phyloP scores from a whole-genome alignment of 176 grass and related monocot genomes.

The Oryza meyeriana region DNA sequence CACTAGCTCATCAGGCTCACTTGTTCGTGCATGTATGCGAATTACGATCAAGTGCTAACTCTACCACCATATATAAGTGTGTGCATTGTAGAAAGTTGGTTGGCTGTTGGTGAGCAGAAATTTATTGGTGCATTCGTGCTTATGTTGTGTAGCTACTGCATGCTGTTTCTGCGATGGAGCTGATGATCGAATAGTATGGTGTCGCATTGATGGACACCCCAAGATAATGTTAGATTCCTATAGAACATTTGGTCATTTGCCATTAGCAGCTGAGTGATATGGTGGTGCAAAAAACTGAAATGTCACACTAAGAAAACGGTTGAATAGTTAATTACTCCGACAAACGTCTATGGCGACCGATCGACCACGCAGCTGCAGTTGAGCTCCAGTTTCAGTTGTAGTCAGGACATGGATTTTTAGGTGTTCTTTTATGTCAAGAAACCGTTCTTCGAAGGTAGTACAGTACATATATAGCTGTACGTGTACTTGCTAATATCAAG shows the following conservation, averaged over 20 bases:
- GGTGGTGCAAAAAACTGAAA: not conserved
- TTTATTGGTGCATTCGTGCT: conserved; percentile 15
- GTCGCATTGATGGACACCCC: not conserved
- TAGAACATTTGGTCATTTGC: too few relatives aligned
- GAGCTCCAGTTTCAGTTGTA: not conserved
- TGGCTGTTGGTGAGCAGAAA: conserved; percentile 38
- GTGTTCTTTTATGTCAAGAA: conserved; percentile 15
- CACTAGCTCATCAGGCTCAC: conserved; percentile 9
- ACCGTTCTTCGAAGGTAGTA: not conserved
- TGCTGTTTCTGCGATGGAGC: not conserved
- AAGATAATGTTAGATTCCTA: not conserved
- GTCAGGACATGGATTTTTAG: not conserved
- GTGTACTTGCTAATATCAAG: not conserved
- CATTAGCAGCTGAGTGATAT: too few relatives aligned
- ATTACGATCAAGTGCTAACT: not conserved
- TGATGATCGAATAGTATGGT: not conserved
- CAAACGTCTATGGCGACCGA: not conserved
- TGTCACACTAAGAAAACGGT: not conserved
- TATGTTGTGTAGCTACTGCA: not conserved
- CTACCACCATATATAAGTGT: not conserved
- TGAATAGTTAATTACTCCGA: not conserved
- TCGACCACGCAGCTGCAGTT: not conserved
- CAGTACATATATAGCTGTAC: not conserved
- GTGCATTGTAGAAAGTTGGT: conserved; percentile 31
- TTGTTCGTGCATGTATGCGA: conserved; percentile 23